Percentiles rank a stretch among this genome's conserved stretches.
phyloP scores from a whole-genome alignment of 768 basidiomycete species.

The Cystofilobasidium capitatum region DNA sequence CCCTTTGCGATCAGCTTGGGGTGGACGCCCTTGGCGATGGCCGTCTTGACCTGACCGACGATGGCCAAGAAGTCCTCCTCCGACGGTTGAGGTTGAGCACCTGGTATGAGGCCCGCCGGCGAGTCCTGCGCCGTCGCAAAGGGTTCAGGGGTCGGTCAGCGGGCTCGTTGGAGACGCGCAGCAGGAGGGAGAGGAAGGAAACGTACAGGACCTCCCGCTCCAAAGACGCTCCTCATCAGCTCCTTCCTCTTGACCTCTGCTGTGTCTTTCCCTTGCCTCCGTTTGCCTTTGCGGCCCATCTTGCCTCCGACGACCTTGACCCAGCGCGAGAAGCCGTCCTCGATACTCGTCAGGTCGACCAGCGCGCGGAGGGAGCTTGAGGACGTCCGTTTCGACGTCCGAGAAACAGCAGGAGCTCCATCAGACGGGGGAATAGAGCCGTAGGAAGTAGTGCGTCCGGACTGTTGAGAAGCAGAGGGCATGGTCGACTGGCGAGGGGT shows the following conservation, averaged over 20 bases:
- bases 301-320: neutral
- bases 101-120: neutral
- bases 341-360: constrained; percentile 4
- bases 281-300: neutral
- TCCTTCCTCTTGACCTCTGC: neutral
- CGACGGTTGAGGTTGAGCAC: neutral
- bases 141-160: no score
- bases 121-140: neutral
- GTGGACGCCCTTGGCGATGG: constrained; percentile 13
- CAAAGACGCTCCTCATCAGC: constrained; percentile 22
- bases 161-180: neutral
- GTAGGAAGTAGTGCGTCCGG: neutral
- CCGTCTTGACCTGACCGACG: constrained; percentile 6
- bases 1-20: constrained; percentile 68
- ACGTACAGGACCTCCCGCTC: neutral
- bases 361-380: neutral
- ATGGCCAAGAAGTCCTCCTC: constrained; percentile 3
- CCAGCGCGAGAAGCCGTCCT: constrained; percentile 16
- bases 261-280: neutral
- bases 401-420: neutral
- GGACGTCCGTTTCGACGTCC: neutral
- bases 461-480: neutral
- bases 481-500: neutral
- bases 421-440: neutral
- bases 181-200: neutral